These are phyloP conservation scores for Tetrapisispora iriomotensis DNA, from an alignment of 805 yeast genomes.

Conservation along the genomic window DNA sequence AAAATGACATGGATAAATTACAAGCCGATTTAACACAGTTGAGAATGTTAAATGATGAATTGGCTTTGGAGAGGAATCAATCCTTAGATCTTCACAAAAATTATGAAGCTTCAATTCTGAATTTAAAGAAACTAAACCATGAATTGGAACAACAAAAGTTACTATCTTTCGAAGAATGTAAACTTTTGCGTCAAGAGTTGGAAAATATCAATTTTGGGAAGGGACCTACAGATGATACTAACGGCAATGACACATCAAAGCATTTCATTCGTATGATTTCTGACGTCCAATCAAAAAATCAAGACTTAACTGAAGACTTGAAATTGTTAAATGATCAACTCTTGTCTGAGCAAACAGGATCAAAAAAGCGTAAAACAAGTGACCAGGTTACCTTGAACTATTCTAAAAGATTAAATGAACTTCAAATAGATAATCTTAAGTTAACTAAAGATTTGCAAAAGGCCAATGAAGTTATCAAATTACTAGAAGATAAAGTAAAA, in stretches of 20 bases:
- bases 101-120: constrained; percentile 20
- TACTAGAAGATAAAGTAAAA: constrained; percentile 32
- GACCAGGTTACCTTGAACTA: constrained; percentile 20
- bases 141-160: constrained; percentile 43
- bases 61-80: constrained; percentile 34
- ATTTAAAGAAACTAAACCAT: constrained; percentile 28
- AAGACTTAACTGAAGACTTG: constrained; percentile 33
- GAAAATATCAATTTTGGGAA: constrained; percentile 29
- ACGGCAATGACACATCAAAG: constrained; percentile 8
- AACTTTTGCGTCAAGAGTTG: constrained; percentile 46
- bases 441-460: constrained; percentile 31
- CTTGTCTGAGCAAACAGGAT: constrained; percentile 9
- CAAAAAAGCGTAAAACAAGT: constrained; percentile 23
- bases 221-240: background rate
- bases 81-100: constrained; percentile 20
- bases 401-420: constrained; percentile 25
- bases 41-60: constrained; percentile 26
- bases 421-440: constrained; percentile 35
- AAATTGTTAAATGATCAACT: constrained; percentile 26
- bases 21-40: constrained; percentile 18
- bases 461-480: constrained; percentile 29
- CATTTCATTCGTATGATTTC: constrained; percentile 35
- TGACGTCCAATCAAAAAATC: constrained; percentile 44
- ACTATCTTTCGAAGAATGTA: constrained; percentile 49
- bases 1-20: constrained; percentile 26